Base-by-base conservation (phyloP, 139 green algal species). In the Chlamydomonas sp. region DNA sequence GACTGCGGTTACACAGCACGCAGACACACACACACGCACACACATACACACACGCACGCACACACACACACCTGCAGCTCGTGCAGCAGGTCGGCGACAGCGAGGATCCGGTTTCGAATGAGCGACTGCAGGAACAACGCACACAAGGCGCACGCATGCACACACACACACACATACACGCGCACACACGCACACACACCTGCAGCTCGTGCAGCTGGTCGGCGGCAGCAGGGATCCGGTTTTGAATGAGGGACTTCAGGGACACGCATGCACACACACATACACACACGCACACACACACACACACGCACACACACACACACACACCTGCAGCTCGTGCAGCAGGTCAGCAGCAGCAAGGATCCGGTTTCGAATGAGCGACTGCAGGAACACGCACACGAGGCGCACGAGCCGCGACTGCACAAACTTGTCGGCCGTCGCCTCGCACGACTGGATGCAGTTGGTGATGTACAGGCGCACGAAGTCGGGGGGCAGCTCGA, bases 91-190 rank as follows among this genome's bases (percentile, higher is more conserved):
- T 87, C 79, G 48, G 67, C 58, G 29, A 89, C 78, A 47, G 85
- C 84, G 28, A 95, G 81, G 39, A 91, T 84, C 58, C 81, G 79
- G 71, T 88, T 92, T 60, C 87, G 81, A 35, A 96, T 91, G 37
- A 96, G 83, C 49, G 75, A 87, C 65, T 91, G 84, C 65, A 96
- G 81, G 77, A 96, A 96, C 3, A 95, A 87, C n/a, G n/a, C n/a
- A n/a, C n/a, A n/a, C n/a, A n/a, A n/a, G n/a, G n/a, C n/a, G n/a
- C n/a, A n/a, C n/a, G n/a, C n/a, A n/a, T n/a, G n/a, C n/a, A n/a
- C n/a, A n/a, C n/a, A n/a, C n/a, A 26, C 20, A 54, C 13, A 13
- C 13, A 26, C 16, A 54, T 26, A 54, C 43, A 54, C 43, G 20
- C 13, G 20, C 13, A 26, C 20, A 54, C 43, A 54, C 20, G 43